Evolutionary conservation across 1,139 yeast species (phyloP), one percentile per base, ranked within the genome.

Genomic region (Arxiozyma telluris): DNA sequence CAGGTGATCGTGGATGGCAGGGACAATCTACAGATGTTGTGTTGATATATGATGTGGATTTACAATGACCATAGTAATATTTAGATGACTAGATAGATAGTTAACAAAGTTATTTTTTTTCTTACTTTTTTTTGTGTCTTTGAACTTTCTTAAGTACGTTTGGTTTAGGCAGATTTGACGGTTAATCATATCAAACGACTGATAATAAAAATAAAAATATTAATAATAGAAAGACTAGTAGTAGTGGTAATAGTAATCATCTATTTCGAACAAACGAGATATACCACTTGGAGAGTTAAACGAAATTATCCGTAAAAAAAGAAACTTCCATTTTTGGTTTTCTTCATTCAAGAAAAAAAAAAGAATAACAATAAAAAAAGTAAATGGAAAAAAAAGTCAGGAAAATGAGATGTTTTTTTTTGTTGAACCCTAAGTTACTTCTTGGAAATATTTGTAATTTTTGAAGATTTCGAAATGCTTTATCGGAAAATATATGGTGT

Each of bases 1-100:
- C 96, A 69, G 98, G 98, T 8, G 88, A 87, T 61, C 79, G 98
- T 64, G 98, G 98, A 4, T 91, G 97, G 97, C 93, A 86, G 64
- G 87, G 96, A 2, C 72, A 75, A 41, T 79, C 83, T 45, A 86
- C 95, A 0, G 98, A 93, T 58, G 79, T 84, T 34, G 87, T 87
- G 8, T 77, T 90, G 62, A 76, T 90, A 45, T 91, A 90, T 68
- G 96, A 90, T 65, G 83, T 91, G 45, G 73, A 72, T 52, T 54
- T 66, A 30, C 61, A 61, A 43, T 66, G 59, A 50, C 17, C 12
- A 21, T 30, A 21, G 30, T 34, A 15, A 34, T 34, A 8, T 12
- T 34, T 34, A 34, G 39, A 15, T 34, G n/a, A 15, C n/a, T 34
- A 34, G n/a, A 6, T 34, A 34, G 39, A 15, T 34, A 34, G 39